Base-by-base conservation (phyloP, 1,139 yeast genomes). In the Taphrina wiesneri region DNA sequence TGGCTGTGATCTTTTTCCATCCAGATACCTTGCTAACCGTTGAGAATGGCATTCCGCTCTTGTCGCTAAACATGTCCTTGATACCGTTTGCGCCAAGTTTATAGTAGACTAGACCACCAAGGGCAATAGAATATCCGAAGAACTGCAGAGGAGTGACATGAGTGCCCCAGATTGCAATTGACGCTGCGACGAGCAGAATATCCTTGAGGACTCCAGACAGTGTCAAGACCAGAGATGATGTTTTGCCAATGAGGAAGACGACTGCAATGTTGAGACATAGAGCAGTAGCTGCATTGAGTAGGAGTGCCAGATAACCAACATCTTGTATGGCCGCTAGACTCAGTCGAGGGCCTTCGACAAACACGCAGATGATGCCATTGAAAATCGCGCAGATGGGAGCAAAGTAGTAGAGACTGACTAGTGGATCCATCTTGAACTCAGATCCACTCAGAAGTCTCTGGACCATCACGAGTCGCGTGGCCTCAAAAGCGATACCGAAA, bases 141-240 rank as follows among this genome's bases (percentile, higher is more conserved):
- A 69, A 67, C 45, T 71, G 72, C 13, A 68, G 19, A 13, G 57
- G 61, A 13, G 72, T 57, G 39, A 71, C 71, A 17, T 68, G 54
- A 9, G 72, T 70, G 32, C 68, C 67, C 73, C 72, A 71, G 34
- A 71, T 64, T 21, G 69, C 25, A 23, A 72, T 63, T 21, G 72
- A 71, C 19, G 71, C 68, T 11, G 68, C 56, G 15, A 71, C 73
- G 4, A 71, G 67, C 25, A 70, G 62, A 17, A 71, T 71, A 52
- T 71, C 72, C 60, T 71, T 71, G 23, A 71, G 63, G 36, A 71
- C 70, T 15, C 72, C 72, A 49, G 73, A 71, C 34, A 71, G 64
- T 30, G 73, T 70, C 28, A 71, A 65, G n/a, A 71, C 73, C 34
- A 71, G 65, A 2, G 72, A 70, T 4, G 72, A 71, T 13, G 72